Conservation (phyloP, 78 protist species). For the Pigoraptor vietnamica region DNA sequence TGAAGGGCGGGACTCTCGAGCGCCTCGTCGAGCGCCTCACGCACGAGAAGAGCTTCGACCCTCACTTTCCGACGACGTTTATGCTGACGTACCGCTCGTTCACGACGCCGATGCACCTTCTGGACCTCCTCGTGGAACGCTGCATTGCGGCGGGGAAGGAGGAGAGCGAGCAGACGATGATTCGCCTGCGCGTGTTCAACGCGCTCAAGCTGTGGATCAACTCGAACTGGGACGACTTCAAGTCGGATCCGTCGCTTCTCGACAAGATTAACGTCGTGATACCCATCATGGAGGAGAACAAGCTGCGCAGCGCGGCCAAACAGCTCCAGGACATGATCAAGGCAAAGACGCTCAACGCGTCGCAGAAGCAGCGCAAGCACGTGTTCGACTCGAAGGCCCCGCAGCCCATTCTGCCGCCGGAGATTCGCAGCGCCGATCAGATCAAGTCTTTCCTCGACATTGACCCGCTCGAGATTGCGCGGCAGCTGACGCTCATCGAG, state of each 20-base stretch:
- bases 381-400: neutral
- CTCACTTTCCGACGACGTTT: neutral
- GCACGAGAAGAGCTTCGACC: neutral
- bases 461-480: slow-evolving; percentile 16
- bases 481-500: slow-evolving; percentile 21
- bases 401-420: neutral
- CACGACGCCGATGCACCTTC: neutral
- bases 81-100: neutral
- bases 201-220: slow-evolving; percentile 1
- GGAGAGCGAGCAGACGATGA: neutral
- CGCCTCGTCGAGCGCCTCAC: slow-evolving; percentile 9
- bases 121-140: neutral
- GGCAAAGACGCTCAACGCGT: neutral
- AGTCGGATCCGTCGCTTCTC: neutral
- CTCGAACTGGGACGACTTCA: neutral
- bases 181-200: slow-evolving; percentile 8
- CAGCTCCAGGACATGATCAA: neutral
- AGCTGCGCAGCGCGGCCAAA: neutral
- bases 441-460: neutral
- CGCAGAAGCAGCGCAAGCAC: neutral
- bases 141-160: neutral
- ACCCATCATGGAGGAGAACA: neutral
- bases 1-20: neutral
- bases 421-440: neutral
- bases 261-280: neutral